phyloP scores from a whole-genome alignment of 78 protist genomes.

The Dictyostelium firmibasis region DNA sequence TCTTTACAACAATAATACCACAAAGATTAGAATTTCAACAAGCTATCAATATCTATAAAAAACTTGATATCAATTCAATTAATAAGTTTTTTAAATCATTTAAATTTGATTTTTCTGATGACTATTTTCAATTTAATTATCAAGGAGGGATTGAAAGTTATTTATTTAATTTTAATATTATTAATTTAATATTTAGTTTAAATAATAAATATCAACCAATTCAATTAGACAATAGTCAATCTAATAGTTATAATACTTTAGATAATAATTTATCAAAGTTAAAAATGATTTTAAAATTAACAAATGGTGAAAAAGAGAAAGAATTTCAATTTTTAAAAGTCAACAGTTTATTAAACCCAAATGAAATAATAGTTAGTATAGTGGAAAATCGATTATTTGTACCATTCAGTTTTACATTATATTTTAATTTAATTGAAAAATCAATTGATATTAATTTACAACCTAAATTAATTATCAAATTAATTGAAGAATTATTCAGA shows the following conservation, averaged over 20 bases:
- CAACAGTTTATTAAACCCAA: background rate
- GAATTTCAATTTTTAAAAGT: background rate
- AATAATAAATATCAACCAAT: background rate
- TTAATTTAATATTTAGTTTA: background rate
- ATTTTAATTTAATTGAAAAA: conserved; percentile 2
- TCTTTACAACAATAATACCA: background rate
- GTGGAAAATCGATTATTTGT: background rate
- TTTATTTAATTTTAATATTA: background rate
- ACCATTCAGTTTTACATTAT: background rate
- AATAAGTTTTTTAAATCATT: background rate
- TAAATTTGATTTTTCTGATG: background rate
- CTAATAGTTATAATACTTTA: background rate
- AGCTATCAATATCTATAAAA: background rate
- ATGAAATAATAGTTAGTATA: background rate
- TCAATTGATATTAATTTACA: background rate
- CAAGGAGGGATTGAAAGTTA: conserved; percentile 7
- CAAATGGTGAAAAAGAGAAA: background rate
- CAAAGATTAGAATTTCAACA: background rate
- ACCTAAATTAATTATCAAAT: background rate
- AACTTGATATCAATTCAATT: background rate
- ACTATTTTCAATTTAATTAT: background rate
- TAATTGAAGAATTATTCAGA: background rate
- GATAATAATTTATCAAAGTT: background rate
- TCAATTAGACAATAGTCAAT: background rate
- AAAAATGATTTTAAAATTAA: background rate